Percentiles rank a stretch among this genome's conserved stretches.
phyloP scores from a whole-genome alignment of 2,329 filamentous ascomycete species.

The Leptographium lundbergii region DNA sequence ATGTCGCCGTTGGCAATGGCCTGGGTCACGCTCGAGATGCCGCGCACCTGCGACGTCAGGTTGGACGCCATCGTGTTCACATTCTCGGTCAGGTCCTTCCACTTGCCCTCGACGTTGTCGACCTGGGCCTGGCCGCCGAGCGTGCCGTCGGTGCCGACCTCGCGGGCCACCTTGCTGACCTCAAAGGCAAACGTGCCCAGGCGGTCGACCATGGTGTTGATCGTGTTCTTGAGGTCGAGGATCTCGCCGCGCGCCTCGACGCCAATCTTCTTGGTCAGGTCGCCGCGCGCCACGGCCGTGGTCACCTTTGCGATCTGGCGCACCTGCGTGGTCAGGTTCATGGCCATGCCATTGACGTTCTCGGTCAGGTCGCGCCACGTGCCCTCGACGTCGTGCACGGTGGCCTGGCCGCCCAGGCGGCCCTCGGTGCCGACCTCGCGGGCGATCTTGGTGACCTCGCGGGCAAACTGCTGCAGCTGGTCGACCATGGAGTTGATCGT shows the following conservation, averaged over 20 bases:
- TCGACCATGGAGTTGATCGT: slow-evolving; percentile 99
- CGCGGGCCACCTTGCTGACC: slow-evolving; percentile 87
- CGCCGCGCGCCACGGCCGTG: slow-evolving; percentile 85
- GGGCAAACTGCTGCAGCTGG: slow-evolving; percentile 89
- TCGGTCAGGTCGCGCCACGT: slow-evolving; percentile 95
- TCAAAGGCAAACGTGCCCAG: slow-evolving; percentile 92
- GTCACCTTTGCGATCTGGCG: slow-evolving; percentile 96
- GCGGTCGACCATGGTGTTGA: slow-evolving; percentile 98
- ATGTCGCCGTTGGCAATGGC: slow-evolving; percentile 93
- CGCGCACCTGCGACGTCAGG: slow-evolving; percentile 64
- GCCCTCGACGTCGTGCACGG: slow-evolving; percentile 89
- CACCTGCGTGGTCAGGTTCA: slow-evolving; percentile 95
- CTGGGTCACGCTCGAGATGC: slow-evolving; percentile 88
- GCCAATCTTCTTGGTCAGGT: slow-evolving; percentile 91
- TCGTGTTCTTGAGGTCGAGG: slow-evolving; percentile 87
- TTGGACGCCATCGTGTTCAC: slow-evolving; percentile 67
- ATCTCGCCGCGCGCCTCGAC: slow-evolving; percentile 93
- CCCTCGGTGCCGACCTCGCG: slow-evolving; percentile 95
- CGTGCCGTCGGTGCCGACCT: slow-evolving; percentile 92
- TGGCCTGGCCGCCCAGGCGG: slow-evolving; percentile 84
- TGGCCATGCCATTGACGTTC: slow-evolving; percentile 96
- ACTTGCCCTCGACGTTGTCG: slow-evolving; percentile 91
- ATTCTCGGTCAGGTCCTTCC: slow-evolving; percentile 91
- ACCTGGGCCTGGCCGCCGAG: slow-evolving; percentile 89
- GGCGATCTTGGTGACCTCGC: slow-evolving; percentile 92